Conservation (phyloP, 2,329 filamentous ascomycete genomes). For the Arthrobotrys entomopaga region DNA sequence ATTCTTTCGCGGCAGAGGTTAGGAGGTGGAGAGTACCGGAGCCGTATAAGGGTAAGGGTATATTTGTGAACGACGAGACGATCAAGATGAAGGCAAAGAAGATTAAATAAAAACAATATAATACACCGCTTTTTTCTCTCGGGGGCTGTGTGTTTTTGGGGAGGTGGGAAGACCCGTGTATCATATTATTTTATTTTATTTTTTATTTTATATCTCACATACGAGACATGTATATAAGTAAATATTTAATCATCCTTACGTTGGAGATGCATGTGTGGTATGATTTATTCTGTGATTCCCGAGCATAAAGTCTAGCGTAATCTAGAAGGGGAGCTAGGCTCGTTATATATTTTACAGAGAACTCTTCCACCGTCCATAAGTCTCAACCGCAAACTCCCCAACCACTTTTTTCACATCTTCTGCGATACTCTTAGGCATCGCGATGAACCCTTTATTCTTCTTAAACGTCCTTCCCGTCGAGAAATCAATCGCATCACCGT, state of each 20-base stretch:
- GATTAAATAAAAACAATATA: slow-evolving; percentile 77
- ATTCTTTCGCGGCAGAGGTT: slow-evolving; percentile 90
- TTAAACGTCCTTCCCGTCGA: slow-evolving; percentile 83
- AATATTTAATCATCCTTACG: background rate
- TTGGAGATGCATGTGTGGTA: no score
- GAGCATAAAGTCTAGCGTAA: background rate
- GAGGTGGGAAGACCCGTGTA: slow-evolving; percentile 26
- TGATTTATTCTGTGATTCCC: background rate
- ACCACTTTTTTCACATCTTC: slow-evolving; percentile 80
- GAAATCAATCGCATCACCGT: slow-evolving; percentile 87
- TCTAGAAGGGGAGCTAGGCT: background rate
- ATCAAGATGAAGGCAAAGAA: slow-evolving; percentile 99
- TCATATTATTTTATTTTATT: slow-evolving; percentile 26
- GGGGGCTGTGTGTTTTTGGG: slow-evolving; percentile 13
- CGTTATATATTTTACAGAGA: slow-evolving; percentile 33
- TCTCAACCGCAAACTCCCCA: slow-evolving; percentile 70
- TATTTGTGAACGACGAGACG: slow-evolving; percentile 96
- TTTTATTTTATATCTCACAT: slow-evolving; percentile 14
- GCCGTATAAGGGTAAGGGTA: slow-evolving; percentile 94
- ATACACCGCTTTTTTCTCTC: no score
- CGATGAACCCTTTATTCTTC: slow-evolving; percentile 93
- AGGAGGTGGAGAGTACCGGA: slow-evolving; percentile 89
- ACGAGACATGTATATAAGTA: slow-evolving; percentile 20
- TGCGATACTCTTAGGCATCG: slow-evolving; percentile 81
- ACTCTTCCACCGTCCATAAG: slow-evolving; percentile 35